Evolutionary conservation across 257 asterid genomes (phyloP).

Genomic region (Eucommia ulmoides): DNA sequence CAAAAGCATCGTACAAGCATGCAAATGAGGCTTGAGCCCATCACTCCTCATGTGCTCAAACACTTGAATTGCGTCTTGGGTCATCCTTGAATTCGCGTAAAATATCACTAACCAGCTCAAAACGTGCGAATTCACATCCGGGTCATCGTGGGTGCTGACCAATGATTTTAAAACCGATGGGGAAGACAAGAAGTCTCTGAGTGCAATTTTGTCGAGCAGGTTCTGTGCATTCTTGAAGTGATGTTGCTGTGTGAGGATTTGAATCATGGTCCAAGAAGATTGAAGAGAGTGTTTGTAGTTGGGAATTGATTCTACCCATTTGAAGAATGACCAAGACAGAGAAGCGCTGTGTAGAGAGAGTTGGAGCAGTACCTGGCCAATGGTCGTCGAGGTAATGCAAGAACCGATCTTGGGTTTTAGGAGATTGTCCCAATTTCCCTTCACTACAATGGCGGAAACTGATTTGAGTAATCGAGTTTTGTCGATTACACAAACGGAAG

Average conservation of each 20-base stretch:
- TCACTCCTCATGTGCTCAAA: constrained; percentile 76
- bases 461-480: constrained; percentile 37
- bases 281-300: constrained; percentile 61
- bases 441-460: constrained; percentile 43
- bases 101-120: constrained; percentile 88
- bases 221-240: constrained; percentile 59
- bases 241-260: constrained; percentile 50
- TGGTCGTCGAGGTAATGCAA: constrained; percentile 40
- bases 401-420: constrained; percentile 65
- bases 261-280: constrained; percentile 69
- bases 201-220: constrained; percentile 56
- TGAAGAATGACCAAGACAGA: constrained; percentile 58
- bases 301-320: constrained; percentile 73
- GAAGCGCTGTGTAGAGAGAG: constrained; percentile 37
- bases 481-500: constrained; percentile 14
- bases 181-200: constrained; percentile 64
- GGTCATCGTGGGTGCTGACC: constrained; percentile 21
- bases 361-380: constrained; percentile 33
- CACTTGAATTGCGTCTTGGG: constrained; percentile 67
- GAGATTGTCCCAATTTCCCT: constrained; percentile 56
- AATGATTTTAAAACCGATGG: constrained; percentile 71
- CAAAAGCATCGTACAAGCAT: constrained; percentile 73
- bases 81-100: constrained; percentile 57
- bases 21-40: constrained; percentile 58
- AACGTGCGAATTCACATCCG: constrained; percentile 66